A percentile compares a stretch with the other conserved stretches of the same genome.
Evolutionary conservation across 805 yeast species (phyloP).

Genomic region (Candida sithepensis): DNA sequence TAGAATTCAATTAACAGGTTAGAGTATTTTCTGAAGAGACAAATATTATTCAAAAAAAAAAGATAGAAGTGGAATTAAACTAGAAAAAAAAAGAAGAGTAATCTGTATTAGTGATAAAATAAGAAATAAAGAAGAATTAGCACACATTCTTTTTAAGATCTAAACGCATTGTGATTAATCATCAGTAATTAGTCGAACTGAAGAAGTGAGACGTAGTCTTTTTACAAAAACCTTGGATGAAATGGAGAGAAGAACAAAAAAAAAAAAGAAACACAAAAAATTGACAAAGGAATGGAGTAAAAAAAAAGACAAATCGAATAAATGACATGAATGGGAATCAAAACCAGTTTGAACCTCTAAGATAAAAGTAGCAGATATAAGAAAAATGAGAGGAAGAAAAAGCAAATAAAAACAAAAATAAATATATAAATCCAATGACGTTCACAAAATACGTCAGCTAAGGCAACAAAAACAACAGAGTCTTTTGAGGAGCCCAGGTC

Average conservation of each 20-base stretch:
- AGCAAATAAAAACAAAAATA: background rate
- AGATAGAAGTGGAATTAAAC: no score
- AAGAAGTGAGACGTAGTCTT: background rate
- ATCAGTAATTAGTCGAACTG: no score
- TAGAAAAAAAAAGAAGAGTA: no score
- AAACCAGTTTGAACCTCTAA: background rate
- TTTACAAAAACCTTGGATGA: background rate
- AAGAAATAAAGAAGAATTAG: no score
- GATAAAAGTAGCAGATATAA: background rate
- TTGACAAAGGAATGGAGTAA: background rate
- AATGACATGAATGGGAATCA: background rate
- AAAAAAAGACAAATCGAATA: background rate
- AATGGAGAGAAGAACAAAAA: background rate
- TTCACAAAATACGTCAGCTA: background rate
- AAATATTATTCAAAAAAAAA: no score
- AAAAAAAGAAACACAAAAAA: background rate
- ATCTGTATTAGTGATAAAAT: no score
- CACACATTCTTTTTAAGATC: no score
- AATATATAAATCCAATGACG: background rate
- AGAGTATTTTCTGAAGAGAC: no score
- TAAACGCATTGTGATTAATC: no score
- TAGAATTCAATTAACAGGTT: no score
- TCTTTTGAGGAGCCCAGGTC: slow-evolving; percentile 6
- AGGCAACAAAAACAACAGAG: slow-evolving; percentile 10
- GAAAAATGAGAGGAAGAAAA: background rate